These are phyloP conservation scores for Powellomyces hirtus DNA, from an alignment of 192 early-diverging fungal species.

Conservation along the genomic window DNA sequence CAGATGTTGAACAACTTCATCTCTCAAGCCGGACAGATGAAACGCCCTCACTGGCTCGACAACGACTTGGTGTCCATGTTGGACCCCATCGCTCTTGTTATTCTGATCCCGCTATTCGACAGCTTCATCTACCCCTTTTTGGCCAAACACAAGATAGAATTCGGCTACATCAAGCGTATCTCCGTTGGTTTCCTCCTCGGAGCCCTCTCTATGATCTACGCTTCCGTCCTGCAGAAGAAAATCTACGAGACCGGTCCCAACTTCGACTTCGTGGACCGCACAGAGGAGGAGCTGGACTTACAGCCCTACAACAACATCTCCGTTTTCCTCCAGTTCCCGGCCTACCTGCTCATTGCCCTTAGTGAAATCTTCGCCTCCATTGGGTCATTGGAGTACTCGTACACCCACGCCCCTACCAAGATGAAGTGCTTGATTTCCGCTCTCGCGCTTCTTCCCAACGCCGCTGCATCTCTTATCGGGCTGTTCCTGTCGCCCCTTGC, in stretches of 20 bases:
- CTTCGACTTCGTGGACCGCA: slow-evolving; percentile 3
- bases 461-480: slow-evolving; percentile 14
- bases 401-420: slow-evolving; percentile 15
- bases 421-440: slow-evolving; percentile 18
- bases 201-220: slow-evolving; percentile 56
- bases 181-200: slow-evolving; percentile 64
- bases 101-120: slow-evolving; percentile 69
- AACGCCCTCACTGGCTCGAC: background rate
- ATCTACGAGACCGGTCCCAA: slow-evolving; percentile 48
- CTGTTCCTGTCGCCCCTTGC: slow-evolving; percentile 14
- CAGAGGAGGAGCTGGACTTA: slow-evolving; percentile 35
- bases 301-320: slow-evolving; percentile 5
- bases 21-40: slow-evolving; percentile 17
- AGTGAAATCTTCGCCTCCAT: slow-evolving; percentile 21
- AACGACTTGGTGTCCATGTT: slow-evolving; percentile 56
- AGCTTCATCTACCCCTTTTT: slow-evolving; percentile 57
- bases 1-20: slow-evolving; percentile 25
- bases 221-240: slow-evolving; percentile 58
- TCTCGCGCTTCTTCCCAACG: slow-evolving; percentile 15
- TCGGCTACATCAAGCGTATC: slow-evolving; percentile 66
- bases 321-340: slow-evolving; percentile 6
- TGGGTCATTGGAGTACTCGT: slow-evolving; percentile 22
- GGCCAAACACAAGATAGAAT: slow-evolving; percentile 44
- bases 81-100: slow-evolving; percentile 57
- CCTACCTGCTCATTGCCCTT: slow-evolving; percentile 11